Base-by-base conservation (phyloP, 768 basidiomycete species). In the Trichaptum fuscoviolaceum region DNA sequence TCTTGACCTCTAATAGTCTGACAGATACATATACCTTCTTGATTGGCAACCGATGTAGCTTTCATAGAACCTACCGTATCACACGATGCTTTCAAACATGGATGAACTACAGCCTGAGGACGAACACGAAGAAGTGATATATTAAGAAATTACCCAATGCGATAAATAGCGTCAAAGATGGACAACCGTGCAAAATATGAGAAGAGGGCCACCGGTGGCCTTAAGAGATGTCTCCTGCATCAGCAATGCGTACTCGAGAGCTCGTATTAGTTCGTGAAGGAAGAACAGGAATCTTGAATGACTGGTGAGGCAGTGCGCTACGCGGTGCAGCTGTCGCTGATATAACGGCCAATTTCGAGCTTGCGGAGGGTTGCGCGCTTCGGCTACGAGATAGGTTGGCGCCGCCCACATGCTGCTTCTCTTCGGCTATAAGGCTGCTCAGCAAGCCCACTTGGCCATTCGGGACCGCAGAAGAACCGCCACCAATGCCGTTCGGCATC, bases 301-400 rank as follows among this genome's bases (percentile, higher is more conserved):
- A 77, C 68, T 82, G 84, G 36, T 79, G 79, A 24, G 83, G 82
- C 65, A 82, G 77, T 27, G 87, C 86, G 70, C 85, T 88, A 61
- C 83, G 85, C 18, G 87, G 81, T 57, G 75, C 74, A 64, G 84
- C 83, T 36, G 78, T 26, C 71, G 69, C 23, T 75, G 73, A 23
- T 71, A 65, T 27, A 75, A 72, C 36, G 25, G 63, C 59, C 59
- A 80, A 73, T 70, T 83, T 83, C 63, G 78, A 75, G 57, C 75
- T 71, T 63, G 78, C 78, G 20, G 80, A 75, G 63, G 82, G 81
- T 69, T 85, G 85, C 7, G 83, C 81, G 71, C 84, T 88, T 66
- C 83, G 81, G 68, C 83, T 84, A 66, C 90, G 83, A 20, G 85
- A 87, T 30, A 91, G 77, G 73, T 83, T 79, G 24, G 77, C 83